Percentiles rank a stretch among this genome's conserved stretches.
Evolutionary conservation across 805 yeast genomes (phyloP).

Genomic region (Pichia paraexigua): DNA sequence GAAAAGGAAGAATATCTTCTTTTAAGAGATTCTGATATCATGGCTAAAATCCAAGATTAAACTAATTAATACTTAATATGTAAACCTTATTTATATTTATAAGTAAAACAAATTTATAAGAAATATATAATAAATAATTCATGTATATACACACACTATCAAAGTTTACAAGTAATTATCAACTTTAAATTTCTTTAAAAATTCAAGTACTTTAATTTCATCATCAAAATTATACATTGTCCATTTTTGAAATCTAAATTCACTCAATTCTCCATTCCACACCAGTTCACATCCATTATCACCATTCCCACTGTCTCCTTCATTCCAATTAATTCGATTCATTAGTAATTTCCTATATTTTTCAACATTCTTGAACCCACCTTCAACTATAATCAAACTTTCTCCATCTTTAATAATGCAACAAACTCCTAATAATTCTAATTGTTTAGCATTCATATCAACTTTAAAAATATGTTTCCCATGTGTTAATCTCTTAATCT

Average conservation of each 20-base stretch:
- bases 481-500: constrained; percentile 44
- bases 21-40: constrained; percentile 89
- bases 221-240: constrained; percentile 46
- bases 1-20: constrained; percentile 49
- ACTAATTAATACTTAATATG: neutral
- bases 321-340: constrained; percentile 60
- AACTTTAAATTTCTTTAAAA: constrained; percentile 41
- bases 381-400: constrained; percentile 65
- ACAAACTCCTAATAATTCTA: constrained; percentile 57
- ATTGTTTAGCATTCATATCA: constrained; percentile 73
- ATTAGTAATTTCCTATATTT: constrained; percentile 55
- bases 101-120: neutral
- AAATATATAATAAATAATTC: too few species aligned
- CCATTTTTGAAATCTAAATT: constrained; percentile 59
- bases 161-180: constrained; percentile 39
- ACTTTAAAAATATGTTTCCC: constrained; percentile 67
- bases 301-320: constrained; percentile 1
- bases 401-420: constrained; percentile 37
- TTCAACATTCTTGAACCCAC: constrained; percentile 54
- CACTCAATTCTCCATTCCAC: constrained; percentile 66
- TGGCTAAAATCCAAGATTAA: constrained; percentile 80
- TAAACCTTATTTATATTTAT: too few species aligned
- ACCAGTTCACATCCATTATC: constrained; percentile 40
- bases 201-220: constrained; percentile 42
- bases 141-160: neutral